Conservation (phyloP, 768 basidiomycete genomes). For the Termitomyces sp. region DNA sequence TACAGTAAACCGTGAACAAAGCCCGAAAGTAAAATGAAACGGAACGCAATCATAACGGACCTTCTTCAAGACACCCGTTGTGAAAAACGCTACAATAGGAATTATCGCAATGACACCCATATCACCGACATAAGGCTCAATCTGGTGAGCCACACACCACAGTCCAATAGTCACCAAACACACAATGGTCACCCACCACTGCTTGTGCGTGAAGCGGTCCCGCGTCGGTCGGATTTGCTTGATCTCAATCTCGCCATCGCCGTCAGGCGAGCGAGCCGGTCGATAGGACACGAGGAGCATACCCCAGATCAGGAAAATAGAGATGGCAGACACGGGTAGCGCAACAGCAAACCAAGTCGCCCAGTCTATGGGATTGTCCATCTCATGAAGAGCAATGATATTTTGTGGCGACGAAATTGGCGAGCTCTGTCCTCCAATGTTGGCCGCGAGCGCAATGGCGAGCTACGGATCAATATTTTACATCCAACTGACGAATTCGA, state of each 20-base stretch:
- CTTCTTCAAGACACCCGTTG: constrained; percentile 91
- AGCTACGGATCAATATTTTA: constrained; percentile 41
- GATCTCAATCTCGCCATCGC: constrained; percentile 76
- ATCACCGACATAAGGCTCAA: constrained; percentile 78
- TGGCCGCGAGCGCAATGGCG: constrained; percentile 95
- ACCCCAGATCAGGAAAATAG: constrained; percentile 88
- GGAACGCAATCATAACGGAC: constrained; percentile 28
- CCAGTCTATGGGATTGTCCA: constrained; percentile 88
- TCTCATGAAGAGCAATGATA: constrained; percentile 82
- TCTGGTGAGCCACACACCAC: constrained; percentile 83
- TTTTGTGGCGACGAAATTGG: constrained; percentile 99
- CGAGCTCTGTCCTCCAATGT: constrained; percentile 95
- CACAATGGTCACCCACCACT: constrained; percentile 86
- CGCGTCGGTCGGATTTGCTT: constrained; percentile 77
- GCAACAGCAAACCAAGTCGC: constrained; percentile 91
- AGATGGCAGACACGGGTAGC: constrained; percentile 82
- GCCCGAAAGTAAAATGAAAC: neutral
- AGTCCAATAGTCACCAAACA: constrained; percentile 80
- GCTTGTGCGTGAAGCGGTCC: constrained; percentile 77
- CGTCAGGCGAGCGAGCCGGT: constrained; percentile 65
- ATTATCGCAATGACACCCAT: constrained; percentile 98
- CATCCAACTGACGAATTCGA: neutral
- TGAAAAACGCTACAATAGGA: constrained; percentile 91
- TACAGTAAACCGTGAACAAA: neutral
- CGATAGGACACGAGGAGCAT: constrained; percentile 80